These are phyloP conservation scores for Cryptococcus sp. DNA, from an alignment of 1,284 basidiomycete genomes.

Conservation along the genomic window DNA sequence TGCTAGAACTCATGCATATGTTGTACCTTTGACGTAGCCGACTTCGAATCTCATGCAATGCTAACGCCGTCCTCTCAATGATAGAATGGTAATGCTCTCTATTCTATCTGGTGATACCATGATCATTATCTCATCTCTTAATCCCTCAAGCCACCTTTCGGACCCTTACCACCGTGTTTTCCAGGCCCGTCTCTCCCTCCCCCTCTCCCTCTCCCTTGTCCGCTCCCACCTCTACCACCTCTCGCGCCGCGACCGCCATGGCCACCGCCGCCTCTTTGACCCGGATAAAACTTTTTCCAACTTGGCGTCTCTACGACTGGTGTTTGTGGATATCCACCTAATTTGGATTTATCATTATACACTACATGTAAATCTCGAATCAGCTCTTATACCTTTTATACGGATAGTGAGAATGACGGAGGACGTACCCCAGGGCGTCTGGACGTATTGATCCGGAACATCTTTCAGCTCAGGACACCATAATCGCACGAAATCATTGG, in stretches of 20 bases:
- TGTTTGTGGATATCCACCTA: constrained; percentile 30
- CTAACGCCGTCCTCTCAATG: neutral
- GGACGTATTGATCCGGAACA: constrained; percentile 38
- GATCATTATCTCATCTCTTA: neutral
- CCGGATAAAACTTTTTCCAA: constrained; percentile 43
- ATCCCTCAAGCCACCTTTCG: constrained; percentile 1
- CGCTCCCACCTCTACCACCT: constrained; percentile 3
- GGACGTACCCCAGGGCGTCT: constrained; percentile 44
- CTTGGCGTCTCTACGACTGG: constrained; percentile 35
- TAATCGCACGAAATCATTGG: constrained; percentile 56
- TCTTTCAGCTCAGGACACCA: constrained; percentile 57
- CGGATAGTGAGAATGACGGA: neutral
- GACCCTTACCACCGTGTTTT: constrained; percentile 1
- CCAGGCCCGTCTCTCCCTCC: constrained; percentile 1
- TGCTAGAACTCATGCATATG: no score
- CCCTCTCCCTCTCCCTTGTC: constrained; percentile 3
- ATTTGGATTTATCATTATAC: constrained; percentile 16
- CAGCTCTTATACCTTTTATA: neutral
- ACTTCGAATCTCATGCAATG: no score
- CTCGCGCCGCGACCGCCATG: neutral
- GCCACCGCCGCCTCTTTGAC: constrained; percentile 3
- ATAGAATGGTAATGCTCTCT: constrained; percentile 6
- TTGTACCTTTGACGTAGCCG: no score
- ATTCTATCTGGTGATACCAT: neutral
- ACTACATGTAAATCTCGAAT: constrained; percentile 13